These are phyloP conservation scores for Neurospora sp. DNA, from an alignment of 2,329 filamentous ascomycete genomes.

Conservation along the genomic window DNA sequence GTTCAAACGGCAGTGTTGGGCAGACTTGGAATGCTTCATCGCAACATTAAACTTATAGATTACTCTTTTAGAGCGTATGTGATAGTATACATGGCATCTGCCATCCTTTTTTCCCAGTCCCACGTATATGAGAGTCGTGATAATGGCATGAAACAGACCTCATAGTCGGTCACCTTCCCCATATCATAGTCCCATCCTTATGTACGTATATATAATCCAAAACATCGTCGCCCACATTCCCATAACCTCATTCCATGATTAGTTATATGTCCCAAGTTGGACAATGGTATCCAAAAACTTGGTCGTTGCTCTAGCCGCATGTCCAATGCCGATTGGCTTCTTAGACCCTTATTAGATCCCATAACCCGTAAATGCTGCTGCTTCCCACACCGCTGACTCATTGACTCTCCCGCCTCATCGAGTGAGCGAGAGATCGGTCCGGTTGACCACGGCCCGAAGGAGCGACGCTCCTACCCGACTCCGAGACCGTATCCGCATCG, in stretches of 20 bases:
- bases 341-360: background rate
- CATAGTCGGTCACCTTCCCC: background rate
- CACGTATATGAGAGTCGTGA: background rate
- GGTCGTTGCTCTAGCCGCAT: background rate
- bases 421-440: background rate
- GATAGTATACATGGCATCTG: background rate
- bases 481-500: background rate
- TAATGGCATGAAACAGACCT: background rate
- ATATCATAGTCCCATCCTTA: background rate
- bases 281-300: background rate
- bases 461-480: background rate
- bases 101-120: background rate
- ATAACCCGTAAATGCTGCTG: background rate
- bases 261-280: background rate
- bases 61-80: background rate
- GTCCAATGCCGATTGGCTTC: background rate
- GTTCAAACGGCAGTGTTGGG: background rate
- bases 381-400: background rate
- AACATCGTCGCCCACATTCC: background rate
- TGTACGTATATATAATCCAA: background rate
- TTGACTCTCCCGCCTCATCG: background rate
- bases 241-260: background rate
- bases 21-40: background rate
- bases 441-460: background rate
- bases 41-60: background rate